These are phyloP conservation scores for Neonothopanus nambi DNA, from an alignment of 1,284 basidiomycete genomes.

Conservation along the genomic window DNA sequence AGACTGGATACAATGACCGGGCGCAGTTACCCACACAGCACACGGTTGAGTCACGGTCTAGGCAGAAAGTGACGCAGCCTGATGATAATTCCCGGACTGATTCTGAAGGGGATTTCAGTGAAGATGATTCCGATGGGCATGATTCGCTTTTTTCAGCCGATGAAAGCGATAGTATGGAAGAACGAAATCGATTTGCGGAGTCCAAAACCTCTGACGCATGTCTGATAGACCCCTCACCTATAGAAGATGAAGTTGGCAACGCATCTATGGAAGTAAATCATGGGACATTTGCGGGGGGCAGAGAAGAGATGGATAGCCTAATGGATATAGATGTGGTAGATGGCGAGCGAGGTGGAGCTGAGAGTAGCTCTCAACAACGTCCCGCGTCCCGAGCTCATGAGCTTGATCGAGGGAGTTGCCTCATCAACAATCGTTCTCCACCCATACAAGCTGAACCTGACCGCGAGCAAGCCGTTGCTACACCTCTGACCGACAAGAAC, in stretches of 20 bases:
- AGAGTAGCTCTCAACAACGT: background rate
- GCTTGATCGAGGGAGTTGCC: no score
- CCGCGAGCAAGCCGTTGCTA: no score
- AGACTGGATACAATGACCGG: no score
- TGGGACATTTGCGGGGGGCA: background rate
- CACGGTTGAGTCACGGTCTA: no score
- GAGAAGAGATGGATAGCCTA: no score
- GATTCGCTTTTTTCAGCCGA: slow-evolving; percentile 15
- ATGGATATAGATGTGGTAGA: background rate
- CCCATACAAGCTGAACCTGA: no score
- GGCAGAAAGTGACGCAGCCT: no score
- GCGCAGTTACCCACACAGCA: no score
- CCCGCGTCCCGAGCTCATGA: no score
- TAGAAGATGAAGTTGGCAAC: background rate
- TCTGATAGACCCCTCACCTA: background rate
- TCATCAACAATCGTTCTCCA: no score
- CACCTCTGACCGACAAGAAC: no score
- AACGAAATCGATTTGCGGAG: background rate
- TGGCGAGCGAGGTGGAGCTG: background rate
- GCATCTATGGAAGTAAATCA: slow-evolving; percentile 2
- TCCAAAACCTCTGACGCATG: background rate
- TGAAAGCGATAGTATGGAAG: background rate
- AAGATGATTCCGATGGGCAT: slow-evolving; percentile 10
- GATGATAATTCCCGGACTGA: background rate
- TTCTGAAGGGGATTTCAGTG: background rate